Evolutionary conservation across 108 stramenopile genomes (phyloP), one percentile per base, ranked within the genome.

Genomic region (Skeletonema grethae): DNA sequence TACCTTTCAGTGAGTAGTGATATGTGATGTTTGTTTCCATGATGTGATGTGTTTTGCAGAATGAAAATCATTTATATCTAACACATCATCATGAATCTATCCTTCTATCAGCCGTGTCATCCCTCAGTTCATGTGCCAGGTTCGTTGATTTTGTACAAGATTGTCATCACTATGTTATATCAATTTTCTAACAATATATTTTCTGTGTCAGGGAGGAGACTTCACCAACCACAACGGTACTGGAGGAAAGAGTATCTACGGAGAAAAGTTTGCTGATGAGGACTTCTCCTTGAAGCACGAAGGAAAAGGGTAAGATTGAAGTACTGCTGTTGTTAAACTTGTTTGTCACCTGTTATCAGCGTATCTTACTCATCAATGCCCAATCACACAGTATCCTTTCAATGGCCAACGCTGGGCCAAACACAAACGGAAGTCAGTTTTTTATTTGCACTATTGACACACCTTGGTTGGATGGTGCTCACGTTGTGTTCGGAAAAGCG

Each of bases 171-270:
- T n/a, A n/a, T n/a, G n/a, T n/a, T n/a, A n/a, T n/a, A n/a, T n/a
- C n/a, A n/a, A n/a, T n/a, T n/a, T n/a, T n/a, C n/a, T n/a, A n/a
- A n/a, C n/a, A n/a, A n/a, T n/a, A n/a, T n/a, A n/a, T n/a, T n/a
- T n/a, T n/a, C n/a, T 84, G 84, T 80, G 83, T 46, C 92, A 96
- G 25, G 25, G 25, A 28, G 25, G 25, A 5, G 99, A 99, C 79
- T 99, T 99, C 83, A 98, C 97, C 41, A 84, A 86, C 72, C 84
- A 85, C 55, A 94, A 97, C 64, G 98, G 98, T 41, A 97, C 96
- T 13, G 97, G 97, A 16, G 90, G 95, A 57, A 90, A 91, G 77
- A 76, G 85, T 63, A 84, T 84, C 69, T 84, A 86, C 66, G 85
- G 85, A 36, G 46, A 65, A 7, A 82, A 87, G 69, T 97, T 97